Evolutionary conservation across 106 monocot genomes (phyloP), one percentile per base, ranked within the genome.

Genomic region (Dioscorea alata): DNA sequence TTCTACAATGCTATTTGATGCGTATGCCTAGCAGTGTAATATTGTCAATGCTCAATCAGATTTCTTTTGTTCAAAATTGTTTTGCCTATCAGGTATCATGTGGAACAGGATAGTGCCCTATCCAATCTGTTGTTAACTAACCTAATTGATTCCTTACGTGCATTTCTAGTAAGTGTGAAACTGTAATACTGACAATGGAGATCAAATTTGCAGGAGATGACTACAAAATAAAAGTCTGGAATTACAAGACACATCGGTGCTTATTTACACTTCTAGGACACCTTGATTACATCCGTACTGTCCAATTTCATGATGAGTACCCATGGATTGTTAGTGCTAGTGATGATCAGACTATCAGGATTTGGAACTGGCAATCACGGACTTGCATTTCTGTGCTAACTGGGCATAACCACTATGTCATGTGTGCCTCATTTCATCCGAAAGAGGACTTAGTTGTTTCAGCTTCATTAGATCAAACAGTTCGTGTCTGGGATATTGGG

Each of bases 211-310:
- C 83, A 93, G 92, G 92, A 22, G 93, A 93, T 77, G 93, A 93
- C 67, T 93, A 93, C 76, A 93, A 88, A 71, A 93, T 93, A 61
- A 93, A 93, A 73, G 92, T 93, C 7, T 93, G 92, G 92, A 93
- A 93, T 63, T 93, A 88, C 59, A 93, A 93, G 71, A 83, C 79
- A 4, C 92, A 93, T 68, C 69, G 88, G 12, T 93, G 88, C 54
- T 74, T 93, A 22, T 93, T 93, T 71, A 93, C 92, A 49, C 88
- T 93, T 65, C 79, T 85, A 13, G 92, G 92, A 33, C 92, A 93
- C 60, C 83, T 93, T 73, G 92, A 93, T 61, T 93, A 93, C 71
- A 93, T 93, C 63, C 92, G 92, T 34, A 93, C 92, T 8, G 92
- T 93, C 52, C 92, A 93, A 67, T 93, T 93, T 71, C 92, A 93